Base-by-base conservation (phyloP, 208 protist species). In the Naegleria fowleri region DNA sequence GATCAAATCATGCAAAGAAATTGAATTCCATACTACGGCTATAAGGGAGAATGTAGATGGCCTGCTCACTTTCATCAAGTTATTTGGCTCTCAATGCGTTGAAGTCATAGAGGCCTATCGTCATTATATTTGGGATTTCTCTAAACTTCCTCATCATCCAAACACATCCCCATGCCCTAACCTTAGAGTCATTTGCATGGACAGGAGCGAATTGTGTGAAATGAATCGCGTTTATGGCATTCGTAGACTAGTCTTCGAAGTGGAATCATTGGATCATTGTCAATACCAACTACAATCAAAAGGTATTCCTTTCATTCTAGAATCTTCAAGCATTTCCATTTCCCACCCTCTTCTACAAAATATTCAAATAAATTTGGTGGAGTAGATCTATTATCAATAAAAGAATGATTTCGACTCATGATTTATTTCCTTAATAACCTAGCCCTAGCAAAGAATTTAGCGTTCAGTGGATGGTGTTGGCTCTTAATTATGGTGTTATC, bases 301-400 rank as follows among this genome's bases (percentile, higher is more conserved):
- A 29, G 22, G 22, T 22, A 67, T 67, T 67, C 11, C 11, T 67
- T 67, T 67, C 22, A 67, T 1, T 4, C 22, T 67, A 19, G 55
- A 67, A 29, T 29, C 55, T 3, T 2, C 11, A 29, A 67, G 19
- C 13, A 67, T 84, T 84, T 39, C 15, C 29, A 84, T 40, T 40
- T 5, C 5, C 0, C 76, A 84, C 16, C 76, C 76, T 38, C 33
- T 84, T 36, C 15, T 41, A 5, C 76, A 84, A 41, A 84, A 84
- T 40, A 84, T 84, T 41, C 76, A 84, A 84, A 84, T 84, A 84
- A 40, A 41, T 41, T 15, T 84, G 38, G 76, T 84, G 16, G 76
- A 84, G 6, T 84, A 67, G 22, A 67, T 22, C 13, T 19, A 67
- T 79, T 36, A 79, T 79, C 11, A 36, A 79, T 9, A 79, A n/a